Conservation (phyloP, 2,329 filamentous ascomycete species). For the Beauveria sp. region DNA sequence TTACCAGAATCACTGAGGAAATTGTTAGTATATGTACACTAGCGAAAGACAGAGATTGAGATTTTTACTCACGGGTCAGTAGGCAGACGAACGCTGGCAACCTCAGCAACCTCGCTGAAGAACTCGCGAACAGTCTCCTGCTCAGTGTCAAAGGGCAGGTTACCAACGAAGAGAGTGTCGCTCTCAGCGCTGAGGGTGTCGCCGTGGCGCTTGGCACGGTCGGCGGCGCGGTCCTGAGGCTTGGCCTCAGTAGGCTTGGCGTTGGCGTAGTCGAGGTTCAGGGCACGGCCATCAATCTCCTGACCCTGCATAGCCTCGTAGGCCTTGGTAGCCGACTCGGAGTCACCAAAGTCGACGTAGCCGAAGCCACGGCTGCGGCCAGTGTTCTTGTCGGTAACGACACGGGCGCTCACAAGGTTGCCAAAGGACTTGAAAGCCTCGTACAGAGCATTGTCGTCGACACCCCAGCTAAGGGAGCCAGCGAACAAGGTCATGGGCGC, state of each 20-base stretch:
- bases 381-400: constrained; percentile 74
- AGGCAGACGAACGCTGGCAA: constrained; percentile 77
- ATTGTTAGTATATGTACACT: constrained; percentile 12
- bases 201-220: constrained; percentile 64
- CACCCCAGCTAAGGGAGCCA: constrained; percentile 84
- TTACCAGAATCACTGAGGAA: constrained; percentile 61
- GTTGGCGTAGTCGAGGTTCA: constrained; percentile 75
- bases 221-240: constrained; percentile 49
- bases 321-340: constrained; percentile 62
- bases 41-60: no score
- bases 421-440: constrained; percentile 76
- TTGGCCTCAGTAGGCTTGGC: constrained; percentile 51
- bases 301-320: constrained; percentile 66
- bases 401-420: constrained; percentile 63
- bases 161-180: constrained; percentile 86
- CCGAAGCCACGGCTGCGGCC: constrained; percentile 88
- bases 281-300: constrained; percentile 64
- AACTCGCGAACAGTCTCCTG: constrained; percentile 68
- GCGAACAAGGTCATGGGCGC: constrained; percentile 65
- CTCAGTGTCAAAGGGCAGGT: constrained; percentile 76
- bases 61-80: constrained; percentile 60
- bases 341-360: constrained; percentile 76
- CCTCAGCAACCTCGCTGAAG: constrained; percentile 63
- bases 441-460: constrained; percentile 75
- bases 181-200: constrained; percentile 73